Evolutionary conservation across 2,329 filamentous ascomycete species (phyloP).

Genomic region (Phoma sp.): DNA sequence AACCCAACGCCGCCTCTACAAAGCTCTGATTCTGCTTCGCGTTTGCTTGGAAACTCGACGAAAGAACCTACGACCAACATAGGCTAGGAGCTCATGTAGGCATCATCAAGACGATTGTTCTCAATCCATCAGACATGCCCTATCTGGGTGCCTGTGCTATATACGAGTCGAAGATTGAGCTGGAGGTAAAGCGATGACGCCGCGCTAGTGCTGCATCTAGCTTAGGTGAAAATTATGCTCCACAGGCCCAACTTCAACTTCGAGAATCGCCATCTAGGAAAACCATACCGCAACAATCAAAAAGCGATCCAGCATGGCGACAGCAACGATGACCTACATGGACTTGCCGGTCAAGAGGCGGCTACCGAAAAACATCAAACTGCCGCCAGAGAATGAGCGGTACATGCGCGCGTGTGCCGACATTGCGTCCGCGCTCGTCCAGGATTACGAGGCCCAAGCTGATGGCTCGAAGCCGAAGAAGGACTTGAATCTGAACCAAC

Average conservation of each 20-base stretch:
- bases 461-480: conserved; percentile 75
- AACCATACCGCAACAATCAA: conserved; percentile 11
- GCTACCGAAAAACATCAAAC: conserved; percentile 72
- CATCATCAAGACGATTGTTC: too few relatives aligned
- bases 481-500: conserved; percentile 90
- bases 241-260: conserved; percentile 30
- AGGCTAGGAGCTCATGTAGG: too few relatives aligned
- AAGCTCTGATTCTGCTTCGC: too few relatives aligned
- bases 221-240: conserved; percentile 17
- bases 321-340: conserved; percentile 65
- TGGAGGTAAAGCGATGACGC: too few relatives aligned
- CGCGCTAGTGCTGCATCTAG: not conserved
- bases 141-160: too few relatives aligned
- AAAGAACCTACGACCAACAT: too few relatives aligned
- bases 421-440: conserved; percentile 90
- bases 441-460: conserved; percentile 85
- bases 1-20: too few relatives aligned
- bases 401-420: conserved; percentile 95
- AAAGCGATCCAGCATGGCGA: conserved; percentile 56
- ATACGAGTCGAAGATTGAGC: not conserved
- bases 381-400: conserved; percentile 91
- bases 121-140: too few relatives aligned
- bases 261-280: conserved; percentile 29
- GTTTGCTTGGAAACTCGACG: too few relatives aligned
- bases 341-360: conserved; percentile 57